Evolutionary conservation across 768 basidiomycete species (phyloP), one percentile per base, ranked within the genome.

Genomic region (Lyophyllum shimeji): DNA sequence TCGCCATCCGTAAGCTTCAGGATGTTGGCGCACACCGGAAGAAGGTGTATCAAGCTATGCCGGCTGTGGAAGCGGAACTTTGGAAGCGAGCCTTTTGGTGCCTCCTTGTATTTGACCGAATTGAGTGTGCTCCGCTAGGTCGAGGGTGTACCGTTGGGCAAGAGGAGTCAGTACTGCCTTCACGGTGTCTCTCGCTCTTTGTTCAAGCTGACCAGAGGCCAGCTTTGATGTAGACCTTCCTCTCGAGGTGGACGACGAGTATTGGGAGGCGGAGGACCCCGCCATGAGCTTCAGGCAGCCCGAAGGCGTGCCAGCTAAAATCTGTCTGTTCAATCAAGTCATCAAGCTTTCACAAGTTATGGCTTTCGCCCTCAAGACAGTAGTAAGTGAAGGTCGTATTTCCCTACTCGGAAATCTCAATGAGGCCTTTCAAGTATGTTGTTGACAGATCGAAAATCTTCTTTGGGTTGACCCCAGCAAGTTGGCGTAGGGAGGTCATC

Each of bases 201-300:
- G 46, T 33, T 56, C 31, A 48, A 18, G 34, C 53, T 61, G 29
- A 65, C 43, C 6, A 46, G 37, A 27, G 20, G 33, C 46, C 60
- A 94, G 92, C 67, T 92, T 91, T 65, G 93, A 95, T 66, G 74
- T 88, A 24, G 92, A 92, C 45, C 72, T 90, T 31, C 90, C 90
- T 39, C 77, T 90, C 12, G 90, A 93, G 67, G 86, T 93, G 13
- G 90, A 95, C 60, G 87, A 89, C 62, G 83, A 86, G 58, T 92
- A 84, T 65, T 95, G 90, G 91, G 80, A 84, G 58, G 71, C 70
- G 17, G 74, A 69, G 51, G 78, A 78, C 53, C 75, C 81, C 12
- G 67, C 72, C 9, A 65, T 69, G 24, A 77, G 80, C 25, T 93
- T 90, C 70, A 78, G 80, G 57, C 93, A 93, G 61, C 92, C 90